Evolutionary conservation across 257 asterid species (phyloP).

Genomic region (Solanum habrochaites): DNA sequence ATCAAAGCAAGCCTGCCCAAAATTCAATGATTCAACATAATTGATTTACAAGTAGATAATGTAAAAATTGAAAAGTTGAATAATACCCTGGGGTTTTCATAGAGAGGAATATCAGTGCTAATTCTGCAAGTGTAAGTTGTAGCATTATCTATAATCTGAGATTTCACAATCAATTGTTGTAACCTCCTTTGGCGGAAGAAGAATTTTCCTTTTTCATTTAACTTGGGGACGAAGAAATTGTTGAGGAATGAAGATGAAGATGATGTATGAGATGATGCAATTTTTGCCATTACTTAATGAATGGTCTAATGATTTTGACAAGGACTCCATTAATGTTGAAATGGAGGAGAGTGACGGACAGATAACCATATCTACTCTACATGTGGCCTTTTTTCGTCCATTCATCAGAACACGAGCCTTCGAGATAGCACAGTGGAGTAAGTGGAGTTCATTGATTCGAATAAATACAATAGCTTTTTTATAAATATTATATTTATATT

Average conservation of each 20-base stretch:
- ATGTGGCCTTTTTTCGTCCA: not conserved
- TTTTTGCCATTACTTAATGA: not conserved
- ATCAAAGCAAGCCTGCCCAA: slow-evolving; percentile 71
- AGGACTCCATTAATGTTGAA: not conserved
- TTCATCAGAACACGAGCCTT: too few species aligned
- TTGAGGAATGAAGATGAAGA: not conserved
- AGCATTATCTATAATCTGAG: not conserved
- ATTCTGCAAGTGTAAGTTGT: slow-evolving; percentile 56
- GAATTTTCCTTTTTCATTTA: not conserved
- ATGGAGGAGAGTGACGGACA: not conserved
- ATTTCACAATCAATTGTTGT: not conserved
- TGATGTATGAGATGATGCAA: not conserved
- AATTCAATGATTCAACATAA: not conserved
- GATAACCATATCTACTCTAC: not conserved
- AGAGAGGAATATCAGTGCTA: slow-evolving; percentile 72
- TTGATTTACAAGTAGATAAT: not conserved
- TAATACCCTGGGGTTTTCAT: slow-evolving; percentile 71
- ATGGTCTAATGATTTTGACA: not conserved
- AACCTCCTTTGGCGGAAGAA: not conserved
- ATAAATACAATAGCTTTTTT: too few species aligned
- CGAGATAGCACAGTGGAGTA: rapidly evolving
- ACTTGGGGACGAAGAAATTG: not conserved
- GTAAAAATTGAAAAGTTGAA: too few species aligned
- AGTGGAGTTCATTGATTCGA: too few species aligned
- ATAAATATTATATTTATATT: too few species aligned